Percentiles rank a stretch among this genome's conserved stretches.
These are phyloP conservation scores for Chaetothyriales sp. DNA, from an alignment of 2,329 filamentous ascomycete genomes.

Conservation along the genomic window DNA sequence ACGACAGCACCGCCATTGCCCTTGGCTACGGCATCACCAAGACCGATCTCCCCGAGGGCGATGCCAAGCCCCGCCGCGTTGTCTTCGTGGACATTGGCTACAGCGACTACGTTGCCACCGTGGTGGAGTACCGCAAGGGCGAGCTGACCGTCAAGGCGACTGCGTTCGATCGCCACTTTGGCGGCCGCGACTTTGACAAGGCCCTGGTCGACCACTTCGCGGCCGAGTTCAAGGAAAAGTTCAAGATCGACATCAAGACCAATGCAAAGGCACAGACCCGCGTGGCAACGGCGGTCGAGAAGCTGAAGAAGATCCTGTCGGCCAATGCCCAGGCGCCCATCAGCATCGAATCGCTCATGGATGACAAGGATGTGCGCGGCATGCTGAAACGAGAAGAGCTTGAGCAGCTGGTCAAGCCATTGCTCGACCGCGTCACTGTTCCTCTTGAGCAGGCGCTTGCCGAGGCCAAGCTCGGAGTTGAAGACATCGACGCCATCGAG, in stretches of 20 bases:
- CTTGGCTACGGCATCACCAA: conserved; percentile 98
- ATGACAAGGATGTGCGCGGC: conserved; percentile 78
- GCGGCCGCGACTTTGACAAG: conserved; percentile 93
- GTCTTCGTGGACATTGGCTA: conserved; percentile 90
- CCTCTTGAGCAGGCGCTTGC: conserved; percentile 83
- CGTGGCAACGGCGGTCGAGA: conserved; percentile 78
- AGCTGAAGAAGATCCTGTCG: conserved; percentile 95
- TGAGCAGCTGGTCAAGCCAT: conserved; percentile 73
- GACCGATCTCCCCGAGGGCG: conserved; percentile 70
- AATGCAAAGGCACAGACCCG: conserved; percentile 83
- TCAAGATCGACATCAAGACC: conserved; percentile 85
- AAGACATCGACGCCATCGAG: conserved; percentile 88
- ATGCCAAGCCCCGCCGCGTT: conserved; percentile 84
- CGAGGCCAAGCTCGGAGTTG: conserved; percentile 78
- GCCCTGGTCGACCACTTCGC: conserved; percentile 88
- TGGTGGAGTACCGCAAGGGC: conserved; percentile 94
- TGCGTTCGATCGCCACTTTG: conserved; percentile 87
- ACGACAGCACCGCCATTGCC: conserved; percentile 91
- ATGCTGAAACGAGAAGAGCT: conserved; percentile 91
- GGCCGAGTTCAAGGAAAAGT: conserved; percentile 92
- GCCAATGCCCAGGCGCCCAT: conserved; percentile 84
- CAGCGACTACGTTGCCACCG: conserved; percentile 85
- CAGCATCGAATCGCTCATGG: conserved; percentile 98
- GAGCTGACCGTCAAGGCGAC: conserved; percentile 89
- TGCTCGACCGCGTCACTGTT: conserved; percentile 55